Evolutionary conservation across 163 green algal genomes (phyloP).

Genomic region (Scenedesmus sp.): DNA sequence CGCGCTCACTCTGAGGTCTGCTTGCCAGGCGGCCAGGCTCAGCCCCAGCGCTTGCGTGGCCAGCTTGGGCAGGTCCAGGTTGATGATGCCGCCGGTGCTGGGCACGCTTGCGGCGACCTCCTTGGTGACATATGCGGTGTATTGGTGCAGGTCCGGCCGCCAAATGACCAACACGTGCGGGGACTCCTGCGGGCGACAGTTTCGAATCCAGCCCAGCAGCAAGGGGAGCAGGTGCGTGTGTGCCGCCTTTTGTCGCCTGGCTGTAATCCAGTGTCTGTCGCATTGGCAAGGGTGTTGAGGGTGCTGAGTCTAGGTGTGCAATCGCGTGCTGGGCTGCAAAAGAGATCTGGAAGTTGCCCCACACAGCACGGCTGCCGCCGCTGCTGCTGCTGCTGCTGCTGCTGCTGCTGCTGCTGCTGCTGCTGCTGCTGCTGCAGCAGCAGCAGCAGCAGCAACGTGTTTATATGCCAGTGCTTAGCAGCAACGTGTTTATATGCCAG

Average conservation of each 20-base stretch:
- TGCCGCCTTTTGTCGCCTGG: no score
- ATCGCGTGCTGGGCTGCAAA: no score
- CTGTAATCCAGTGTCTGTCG: no score
- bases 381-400: not conserved
- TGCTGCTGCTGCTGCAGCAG: no score
- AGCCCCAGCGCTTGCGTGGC: slow-evolving; percentile 9
- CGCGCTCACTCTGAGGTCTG: not conserved
- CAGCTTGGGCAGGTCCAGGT: slow-evolving; percentile 31
- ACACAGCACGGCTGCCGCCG: not conserved
- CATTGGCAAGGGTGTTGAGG: no score
- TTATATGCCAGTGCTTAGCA: no score
- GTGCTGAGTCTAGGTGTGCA: no score
- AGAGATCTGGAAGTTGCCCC: no score
- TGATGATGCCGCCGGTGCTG: not conserved
- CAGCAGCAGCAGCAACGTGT: no score
- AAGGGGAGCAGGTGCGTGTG: no score
- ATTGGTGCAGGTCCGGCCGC: slow-evolving; percentile 47
- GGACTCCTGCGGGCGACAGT: slow-evolving; percentile 29
- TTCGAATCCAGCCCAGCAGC: no score
- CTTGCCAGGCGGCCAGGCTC: slow-evolving; percentile 23
- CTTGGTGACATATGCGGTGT: slow-evolving; percentile 33
- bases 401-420: not conserved
- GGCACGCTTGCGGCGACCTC: slow-evolving; percentile 15
- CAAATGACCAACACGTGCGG: slow-evolving; percentile 48
- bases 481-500: no score